phyloP scores from a whole-genome alignment of 768 basidiomycete genomes.

The Serendipita indica region DNA sequence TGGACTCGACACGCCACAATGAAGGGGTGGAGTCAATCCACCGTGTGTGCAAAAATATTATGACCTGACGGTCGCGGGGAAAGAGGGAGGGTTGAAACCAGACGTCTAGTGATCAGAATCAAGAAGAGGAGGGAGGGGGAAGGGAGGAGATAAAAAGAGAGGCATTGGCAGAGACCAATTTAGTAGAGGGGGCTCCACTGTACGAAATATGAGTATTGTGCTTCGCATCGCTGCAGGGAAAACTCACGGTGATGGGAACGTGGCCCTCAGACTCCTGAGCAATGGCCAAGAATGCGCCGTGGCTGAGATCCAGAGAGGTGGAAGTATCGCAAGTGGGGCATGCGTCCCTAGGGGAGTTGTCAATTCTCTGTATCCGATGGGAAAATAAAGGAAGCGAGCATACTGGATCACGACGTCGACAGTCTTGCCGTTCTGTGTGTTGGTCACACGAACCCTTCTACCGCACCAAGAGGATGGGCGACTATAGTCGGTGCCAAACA shows the following conservation, averaged over 20 bases:
- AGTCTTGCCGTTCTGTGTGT: conserved; percentile 40
- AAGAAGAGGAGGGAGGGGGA: not conserved
- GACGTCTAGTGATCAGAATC: not conserved
- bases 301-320: conserved; percentile 64
- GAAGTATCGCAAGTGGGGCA: conserved; percentile 62
- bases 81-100: conserved; percentile 24
- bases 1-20: conserved; percentile 7
- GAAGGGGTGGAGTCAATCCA: conserved; percentile 10
- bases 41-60: conserved; percentile 14
- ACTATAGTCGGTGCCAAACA: not conserved
- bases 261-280: conserved; percentile 35
- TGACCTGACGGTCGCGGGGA: conserved; percentile 32
- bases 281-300: conserved; percentile 47
- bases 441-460: conserved; percentile 44
- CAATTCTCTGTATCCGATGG: not conserved
- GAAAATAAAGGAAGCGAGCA: not conserved
- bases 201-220: not conserved
- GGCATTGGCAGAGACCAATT: not conserved
- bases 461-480: conserved; percentile 48
- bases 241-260: conserved; percentile 30
- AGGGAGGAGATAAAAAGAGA: not conserved
- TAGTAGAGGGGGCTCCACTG: not conserved
- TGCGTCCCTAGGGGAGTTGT: conserved; percentile 30
- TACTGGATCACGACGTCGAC: conserved; percentile 47
- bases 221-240: conserved; percentile 9